These are phyloP conservation scores for Dictyostelium firmibasis DNA, from an alignment of 78 protist species.

Conservation along the genomic window DNA sequence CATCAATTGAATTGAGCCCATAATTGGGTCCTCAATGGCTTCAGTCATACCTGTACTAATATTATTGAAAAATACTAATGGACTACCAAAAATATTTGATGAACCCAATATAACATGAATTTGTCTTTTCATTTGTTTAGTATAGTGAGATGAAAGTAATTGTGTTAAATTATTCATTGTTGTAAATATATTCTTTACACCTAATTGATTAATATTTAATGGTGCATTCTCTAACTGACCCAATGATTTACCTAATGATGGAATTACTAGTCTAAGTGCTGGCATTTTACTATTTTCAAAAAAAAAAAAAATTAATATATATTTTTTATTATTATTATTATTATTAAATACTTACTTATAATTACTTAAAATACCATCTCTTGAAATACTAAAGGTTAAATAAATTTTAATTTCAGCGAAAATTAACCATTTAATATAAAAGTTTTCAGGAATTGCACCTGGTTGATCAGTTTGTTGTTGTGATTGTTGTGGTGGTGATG, in stretches of 20 bases:
- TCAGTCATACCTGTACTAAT: slow-evolving; percentile 75
- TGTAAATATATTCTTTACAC: slow-evolving; percentile 54
- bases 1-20: slow-evolving; percentile 68
- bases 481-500: neutral
- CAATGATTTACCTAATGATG: slow-evolving; percentile 71
- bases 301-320: neutral
- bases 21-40: slow-evolving; percentile 65
- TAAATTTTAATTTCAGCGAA: slow-evolving; percentile 64
- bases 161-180: neutral
- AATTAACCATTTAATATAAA: slow-evolving; percentile 78
- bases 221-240: slow-evolving; percentile 78
- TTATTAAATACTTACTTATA: slow-evolving; percentile 32
- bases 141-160: slow-evolving; percentile 27
- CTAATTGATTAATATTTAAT: slow-evolving; percentile 31
- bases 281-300: slow-evolving; percentile 36
- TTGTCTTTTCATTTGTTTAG: slow-evolving; percentile 72
- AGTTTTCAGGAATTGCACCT: neutral
- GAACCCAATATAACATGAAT: slow-evolving; percentile 57
- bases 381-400: slow-evolving; percentile 54
- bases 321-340: neutral
- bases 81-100: slow-evolving; percentile 76
- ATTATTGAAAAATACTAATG: slow-evolving; percentile 63
- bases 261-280: slow-evolving; percentile 57
- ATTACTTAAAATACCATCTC: slow-evolving; percentile 76
- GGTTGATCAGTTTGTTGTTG: neutral